A percentile compares a stretch with the other conserved stretches of the same genome.
These are phyloP conservation scores for Huntiella omanensis DNA, from an alignment of 2,329 filamentous ascomycete species.

Conservation along the genomic window DNA sequence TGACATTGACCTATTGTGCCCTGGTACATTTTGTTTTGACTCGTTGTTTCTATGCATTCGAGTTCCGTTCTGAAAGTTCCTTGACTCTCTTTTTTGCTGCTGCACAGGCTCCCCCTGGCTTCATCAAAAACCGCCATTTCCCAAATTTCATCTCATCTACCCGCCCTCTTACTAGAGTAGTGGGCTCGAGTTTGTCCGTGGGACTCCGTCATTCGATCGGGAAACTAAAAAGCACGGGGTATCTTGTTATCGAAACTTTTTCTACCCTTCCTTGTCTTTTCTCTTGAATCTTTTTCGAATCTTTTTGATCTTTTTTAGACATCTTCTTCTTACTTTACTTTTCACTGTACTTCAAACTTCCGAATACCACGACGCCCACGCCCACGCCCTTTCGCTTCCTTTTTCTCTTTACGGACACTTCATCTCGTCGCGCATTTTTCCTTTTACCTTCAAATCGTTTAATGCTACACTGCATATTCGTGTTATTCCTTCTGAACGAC, in stretches of 20 bases:
- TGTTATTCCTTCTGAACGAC: background rate
- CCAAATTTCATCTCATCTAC: slow-evolving; percentile 11
- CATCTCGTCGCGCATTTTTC: no score
- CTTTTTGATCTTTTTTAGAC: background rate
- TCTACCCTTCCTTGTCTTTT: background rate
- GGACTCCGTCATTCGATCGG: background rate
- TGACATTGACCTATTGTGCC: no score
- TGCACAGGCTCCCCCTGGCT: slow-evolving; percentile 3
- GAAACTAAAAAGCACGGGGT: background rate
- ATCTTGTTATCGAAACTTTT: background rate
- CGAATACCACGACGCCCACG: background rate
- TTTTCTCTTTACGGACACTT: background rate
- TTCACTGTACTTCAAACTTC: background rate
- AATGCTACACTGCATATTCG: slow-evolving; percentile 6
- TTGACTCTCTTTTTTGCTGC: no score
- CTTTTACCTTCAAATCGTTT: background rate
- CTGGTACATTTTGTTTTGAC: no score
- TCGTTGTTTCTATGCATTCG: no score
- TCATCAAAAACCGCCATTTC: background rate
- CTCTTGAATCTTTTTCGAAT: background rate
- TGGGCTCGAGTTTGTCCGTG: no score
- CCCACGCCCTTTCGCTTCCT: background rate
- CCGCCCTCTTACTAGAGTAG: background rate
- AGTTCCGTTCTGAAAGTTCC: no score
- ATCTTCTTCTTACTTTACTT: background rate